Base-by-base conservation (phyloP, 129 eudicot genomes). In the Smallanthus sonchifolius region DNA sequence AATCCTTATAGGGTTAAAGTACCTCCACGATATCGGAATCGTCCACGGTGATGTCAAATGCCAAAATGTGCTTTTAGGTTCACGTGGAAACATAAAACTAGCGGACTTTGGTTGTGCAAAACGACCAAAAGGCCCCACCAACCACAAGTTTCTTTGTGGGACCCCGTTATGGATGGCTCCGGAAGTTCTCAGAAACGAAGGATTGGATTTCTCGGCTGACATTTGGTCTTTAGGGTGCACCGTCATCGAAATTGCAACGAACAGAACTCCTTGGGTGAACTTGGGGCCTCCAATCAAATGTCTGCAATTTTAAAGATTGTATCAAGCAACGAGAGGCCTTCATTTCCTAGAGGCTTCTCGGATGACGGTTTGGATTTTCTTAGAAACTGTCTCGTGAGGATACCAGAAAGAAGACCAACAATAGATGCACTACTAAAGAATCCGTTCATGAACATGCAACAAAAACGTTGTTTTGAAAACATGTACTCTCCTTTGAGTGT, bases 91-190 rank as follows among this genome's bases (percentile, higher is more conserved):
- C 57, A 44, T 88, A 7, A 88, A 86, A 43, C 57, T 91, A 47
- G 92, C 95, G 2, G 95, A 91, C 81, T 84, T 91, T 34, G 97
- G 97, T 36, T 86, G 86, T 70, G 95, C 97, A 4, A 81, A 67
- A 45, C 70, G 55, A 28, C 14, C 75, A 16, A 51, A 14, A 4
- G 69, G 38, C 6, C 16, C 44, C 60, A 28, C 66, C 8, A 17
- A 57, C 11, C 43, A 44, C 0, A 73, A 66, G 66, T 67, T 59
- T 40, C 37, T 84, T 0, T 79, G 88, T 8, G 97, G 97, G 45
- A 91, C 92, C n/a, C 97, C 90, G 0, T 80, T 91, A 10, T 91
- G 92, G 92, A 91, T 88, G 97, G 92, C 95, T 38, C 95, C 97
- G 3, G 97, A 91, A 72, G 88, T 86, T 3, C 66, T 91, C 9